Base-by-base conservation (phyloP, 2,329 filamentous ascomycete genomes). In the Diaporthe sp. region DNA sequence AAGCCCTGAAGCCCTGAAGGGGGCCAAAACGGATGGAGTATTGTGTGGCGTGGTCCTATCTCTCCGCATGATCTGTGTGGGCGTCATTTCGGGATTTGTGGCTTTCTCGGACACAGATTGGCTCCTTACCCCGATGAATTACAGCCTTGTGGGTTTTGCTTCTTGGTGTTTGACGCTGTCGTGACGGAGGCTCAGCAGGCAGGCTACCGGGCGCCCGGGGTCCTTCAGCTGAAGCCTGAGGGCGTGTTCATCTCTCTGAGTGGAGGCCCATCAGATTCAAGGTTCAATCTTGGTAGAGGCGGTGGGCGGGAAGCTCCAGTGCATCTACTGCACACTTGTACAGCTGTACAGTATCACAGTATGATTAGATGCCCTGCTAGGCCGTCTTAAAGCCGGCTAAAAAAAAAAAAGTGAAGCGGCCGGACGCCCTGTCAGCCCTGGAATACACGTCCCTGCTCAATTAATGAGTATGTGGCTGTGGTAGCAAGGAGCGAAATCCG, bases 241-340 rank as follows among this genome's bases (percentile, higher is more conserved):
- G 55, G 42, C 51, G 55, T 22, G 8, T 55, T 72, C 68, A 60
- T 72, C 53, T 72, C 68, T 39, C 28, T 51, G 57, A 31, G 71
- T 55, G 71, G 71, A 28, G 61, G 55, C 70, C n/a, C 13, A n/a
- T 72, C 57, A 62, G 46, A 51, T 53, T 39, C 46, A 53, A 68
- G 46, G 46, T 68, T 53, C 46, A 68, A 53, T 25, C 65, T 68
- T 53, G 65, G 46, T 31, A 53, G 65, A 68, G 65, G 65, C 65
- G 65, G 65, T 68, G 65, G 65, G 46, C 65, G 46, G 46, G 65
- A 68, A 68, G 46, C 65, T 68, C 65, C 65, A 68, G 65, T 39
- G 46, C 19, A 37, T 12, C 25, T 42, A 49, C 31, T 31, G 44
- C 46, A 53, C 31, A 28, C 31, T 53, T 53, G 34, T 53, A 31